Percentiles rank a stretch among this genome's conserved stretches.
phyloP scores from a whole-genome alignment of 352 stramenopile genomes.

The Aphanomyces astaci region DNA sequence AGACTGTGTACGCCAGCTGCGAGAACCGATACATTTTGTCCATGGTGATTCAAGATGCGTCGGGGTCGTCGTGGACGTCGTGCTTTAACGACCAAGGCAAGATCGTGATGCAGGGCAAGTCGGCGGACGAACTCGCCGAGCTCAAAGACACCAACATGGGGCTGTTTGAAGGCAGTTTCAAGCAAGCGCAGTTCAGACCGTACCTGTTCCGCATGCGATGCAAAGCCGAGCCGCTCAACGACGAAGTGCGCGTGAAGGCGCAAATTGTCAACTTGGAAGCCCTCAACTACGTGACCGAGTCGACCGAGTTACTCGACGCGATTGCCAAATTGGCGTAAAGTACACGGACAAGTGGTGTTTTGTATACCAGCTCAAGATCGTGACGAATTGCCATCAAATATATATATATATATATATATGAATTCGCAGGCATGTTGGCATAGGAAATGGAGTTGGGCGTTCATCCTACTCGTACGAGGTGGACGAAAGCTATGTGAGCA shows the following conservation, averaged over 20 bases:
- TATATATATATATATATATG: too few species aligned
- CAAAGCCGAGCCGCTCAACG: conserved; percentile 95
- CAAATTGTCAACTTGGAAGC: conserved; percentile 85
- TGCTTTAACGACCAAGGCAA: conserved; percentile 96
- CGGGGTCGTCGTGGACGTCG: conserved; percentile 91
- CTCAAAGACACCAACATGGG: conserved; percentile 78
- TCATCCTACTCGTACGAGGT: too few species aligned
- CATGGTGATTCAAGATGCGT: conserved; percentile 89
- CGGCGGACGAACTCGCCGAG: conserved; percentile 89
- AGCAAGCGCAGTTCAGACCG: conserved; percentile 88
- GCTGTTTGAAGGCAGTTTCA: conserved; percentile 90
- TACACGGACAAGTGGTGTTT: too few species aligned
- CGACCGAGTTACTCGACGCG: conserved; percentile 87
- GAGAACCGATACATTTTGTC: conserved; percentile 95
- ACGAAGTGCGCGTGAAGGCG: conserved; percentile 93
- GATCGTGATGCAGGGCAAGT: conserved; percentile 85
- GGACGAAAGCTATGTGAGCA: too few species aligned
- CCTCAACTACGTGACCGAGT: conserved; percentile 92
- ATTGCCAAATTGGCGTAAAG: conserved; percentile 59
- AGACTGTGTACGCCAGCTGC: conserved; percentile 89
- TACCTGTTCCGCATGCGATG: conserved; percentile 84
- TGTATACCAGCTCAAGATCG: too few species aligned
- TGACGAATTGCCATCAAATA: too few species aligned
- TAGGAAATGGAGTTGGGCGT: too few species aligned
- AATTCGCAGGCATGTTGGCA: too few species aligned